These are phyloP conservation scores for Trichoderma erinaceum DNA, from an alignment of 495 filamentous ascomycete genomes.

Conservation along the genomic window DNA sequence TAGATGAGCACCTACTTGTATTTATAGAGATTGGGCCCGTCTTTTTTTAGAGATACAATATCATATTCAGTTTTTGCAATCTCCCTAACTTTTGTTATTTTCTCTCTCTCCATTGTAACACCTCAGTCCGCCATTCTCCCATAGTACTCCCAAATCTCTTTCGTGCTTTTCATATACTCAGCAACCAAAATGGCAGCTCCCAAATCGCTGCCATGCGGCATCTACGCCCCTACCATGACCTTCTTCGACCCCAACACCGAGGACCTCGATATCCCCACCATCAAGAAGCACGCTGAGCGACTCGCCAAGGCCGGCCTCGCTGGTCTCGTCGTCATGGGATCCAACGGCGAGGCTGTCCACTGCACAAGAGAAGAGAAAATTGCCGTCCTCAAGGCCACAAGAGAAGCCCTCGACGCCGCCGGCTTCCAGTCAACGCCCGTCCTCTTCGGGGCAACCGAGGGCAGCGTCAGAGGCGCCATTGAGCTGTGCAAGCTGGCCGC, in stretches of 20 bases:
- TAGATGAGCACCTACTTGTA: background rate
- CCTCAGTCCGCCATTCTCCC: constrained; percentile 16
- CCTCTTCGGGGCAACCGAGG: constrained; percentile 73
- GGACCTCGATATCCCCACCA: constrained; percentile 71
- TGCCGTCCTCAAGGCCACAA: constrained; percentile 69
- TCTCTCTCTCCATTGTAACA: constrained; percentile 20
- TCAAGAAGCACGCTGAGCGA: constrained; percentile 73
- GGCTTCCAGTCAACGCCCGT: constrained; percentile 71
- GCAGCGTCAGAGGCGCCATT: constrained; percentile 71
- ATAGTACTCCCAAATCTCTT: background rate
- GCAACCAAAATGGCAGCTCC: constrained; percentile 32
- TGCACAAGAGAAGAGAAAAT: constrained; percentile 68
- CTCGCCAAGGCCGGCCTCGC: constrained; percentile 76
- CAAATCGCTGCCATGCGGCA: constrained; percentile 71
- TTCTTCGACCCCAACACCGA: constrained; percentile 81
- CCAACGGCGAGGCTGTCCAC: constrained; percentile 84
- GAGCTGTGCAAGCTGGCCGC: constrained; percentile 64
- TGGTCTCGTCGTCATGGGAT: constrained; percentile 82
- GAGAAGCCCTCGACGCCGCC: constrained; percentile 75
- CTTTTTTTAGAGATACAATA: constrained; percentile 23
- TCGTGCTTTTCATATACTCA: background rate
- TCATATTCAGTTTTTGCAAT: constrained; percentile 17
- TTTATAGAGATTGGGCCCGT: constrained; percentile 11
- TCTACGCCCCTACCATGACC: constrained; percentile 86
- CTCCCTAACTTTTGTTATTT: constrained; percentile 19